Conservation (phyloP, 23 red algal species). For the Gracilaria caudata region DNA sequence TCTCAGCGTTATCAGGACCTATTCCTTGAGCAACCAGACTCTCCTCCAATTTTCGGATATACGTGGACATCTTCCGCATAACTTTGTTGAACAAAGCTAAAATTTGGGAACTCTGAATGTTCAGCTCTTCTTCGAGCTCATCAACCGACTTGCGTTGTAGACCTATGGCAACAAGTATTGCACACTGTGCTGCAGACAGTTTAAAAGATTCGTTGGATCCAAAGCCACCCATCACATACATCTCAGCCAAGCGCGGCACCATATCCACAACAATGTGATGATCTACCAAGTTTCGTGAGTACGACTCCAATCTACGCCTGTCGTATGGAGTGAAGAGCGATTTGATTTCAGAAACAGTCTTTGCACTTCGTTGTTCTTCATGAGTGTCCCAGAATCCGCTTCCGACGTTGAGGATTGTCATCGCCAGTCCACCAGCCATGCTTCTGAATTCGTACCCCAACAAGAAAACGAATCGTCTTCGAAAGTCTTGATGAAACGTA, state of each 20-base stretch:
- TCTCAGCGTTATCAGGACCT: constrained; percentile 14
- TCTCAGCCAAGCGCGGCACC: constrained; percentile 71
- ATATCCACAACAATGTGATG: constrained; percentile 95
- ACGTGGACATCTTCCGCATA: constrained; percentile 78
- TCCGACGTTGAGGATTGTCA: constrained; percentile 54
- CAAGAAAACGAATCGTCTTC: constrained; percentile 80
- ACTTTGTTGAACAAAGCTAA: constrained; percentile 96
- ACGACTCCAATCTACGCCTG: constrained; percentile 77
- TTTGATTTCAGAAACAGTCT: constrained; percentile 51
- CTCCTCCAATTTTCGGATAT: constrained; percentile 65
- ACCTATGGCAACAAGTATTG: constrained; percentile 87
- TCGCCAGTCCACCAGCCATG: constrained; percentile 63
- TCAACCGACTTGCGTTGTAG: constrained; percentile 84
- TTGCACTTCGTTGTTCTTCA: constrained; percentile 7
- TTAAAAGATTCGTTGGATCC: constrained; percentile 18
- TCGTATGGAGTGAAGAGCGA: constrained; percentile 76
- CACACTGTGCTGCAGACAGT: constrained; percentile 87
- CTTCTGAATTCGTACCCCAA: constrained; percentile 74
- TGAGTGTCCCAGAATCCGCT: constrained; percentile 4
- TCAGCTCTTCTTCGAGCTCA: constrained; percentile 68
- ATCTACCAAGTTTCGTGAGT: constrained; percentile 84
- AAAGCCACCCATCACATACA: constrained; percentile 74
- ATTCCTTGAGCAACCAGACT: constrained; percentile 36
- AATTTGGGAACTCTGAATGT: constrained; percentile 73
- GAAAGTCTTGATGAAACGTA: constrained; percentile 75